Evolutionary conservation across 192 early-diverging fungal genomes (phyloP).

Genomic region (Backusella morwellensis): DNA sequence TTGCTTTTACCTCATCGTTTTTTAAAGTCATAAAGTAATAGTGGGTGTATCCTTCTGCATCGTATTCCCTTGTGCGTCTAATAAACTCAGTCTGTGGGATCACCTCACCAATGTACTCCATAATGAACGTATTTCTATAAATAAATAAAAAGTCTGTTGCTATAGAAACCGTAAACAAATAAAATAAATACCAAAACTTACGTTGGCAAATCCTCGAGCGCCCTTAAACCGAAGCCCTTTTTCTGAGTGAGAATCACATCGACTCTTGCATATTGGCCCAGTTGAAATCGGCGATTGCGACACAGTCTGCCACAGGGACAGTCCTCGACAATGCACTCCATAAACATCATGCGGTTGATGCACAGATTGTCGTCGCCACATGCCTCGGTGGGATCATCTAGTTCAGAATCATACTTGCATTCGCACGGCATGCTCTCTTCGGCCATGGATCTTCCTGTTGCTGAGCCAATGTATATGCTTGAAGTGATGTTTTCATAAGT

Average conservation of each 20-base stretch:
- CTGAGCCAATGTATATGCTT: slow-evolving; percentile 70
- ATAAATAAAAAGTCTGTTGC: background rate
- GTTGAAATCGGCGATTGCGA: slow-evolving; percentile 89
- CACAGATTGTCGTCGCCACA: slow-evolving; percentile 91
- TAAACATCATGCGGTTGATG: slow-evolving; percentile 88
- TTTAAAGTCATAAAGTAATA: slow-evolving; percentile 98
- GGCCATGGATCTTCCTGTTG: slow-evolving; percentile 62
- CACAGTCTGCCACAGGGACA: slow-evolving; percentile 89
- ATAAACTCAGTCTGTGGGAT: slow-evolving; percentile 76
- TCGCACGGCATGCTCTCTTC: slow-evolving; percentile 76
- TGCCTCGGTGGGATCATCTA: slow-evolving; percentile 60
- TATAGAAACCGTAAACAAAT: background rate
- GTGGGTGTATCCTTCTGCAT: slow-evolving; percentile 76
- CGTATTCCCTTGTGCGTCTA: slow-evolving; percentile 81
- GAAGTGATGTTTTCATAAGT: slow-evolving; percentile 62
- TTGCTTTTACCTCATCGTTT: slow-evolving; percentile 66
- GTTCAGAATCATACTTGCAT: slow-evolving; percentile 69
- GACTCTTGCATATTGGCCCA: slow-evolving; percentile 76
- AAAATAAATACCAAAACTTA: slow-evolving; percentile 30
- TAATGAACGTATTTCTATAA: slow-evolving; percentile 77
- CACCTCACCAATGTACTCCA: slow-evolving; percentile 97
- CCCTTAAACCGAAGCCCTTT: slow-evolving; percentile 91
- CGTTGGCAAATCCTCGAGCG: slow-evolving; percentile 60
- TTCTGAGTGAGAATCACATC: slow-evolving; percentile 85
- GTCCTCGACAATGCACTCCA: slow-evolving; percentile 86